Evolutionary conservation across 129 eudicot genomes (phyloP), one percentile per base, ranked within the genome.

Genomic region (Sambucus nigra): DNA sequence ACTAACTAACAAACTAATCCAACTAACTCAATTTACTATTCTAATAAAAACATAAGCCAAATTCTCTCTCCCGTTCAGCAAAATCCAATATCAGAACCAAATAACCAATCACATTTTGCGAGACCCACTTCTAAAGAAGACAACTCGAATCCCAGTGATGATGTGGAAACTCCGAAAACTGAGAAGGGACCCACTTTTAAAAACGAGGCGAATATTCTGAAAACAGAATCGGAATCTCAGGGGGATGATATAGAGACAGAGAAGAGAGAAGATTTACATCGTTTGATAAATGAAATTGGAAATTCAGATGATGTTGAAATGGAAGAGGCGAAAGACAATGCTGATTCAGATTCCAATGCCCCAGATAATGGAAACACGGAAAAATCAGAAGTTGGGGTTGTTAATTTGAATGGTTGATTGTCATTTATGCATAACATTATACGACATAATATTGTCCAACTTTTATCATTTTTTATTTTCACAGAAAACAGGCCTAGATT

Each of bases 391-490:
- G 47, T 55, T 2, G 61, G 56, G 60, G 70, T 75, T 48, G 58
- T 75, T 50, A 62, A 64, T 55, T 57, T 80, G 76, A 77, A 76
- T n/a, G n/a, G n/a, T n/a, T n/a, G n/a, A n/a, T n/a, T n/a, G n/a
- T n/a, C n/a, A n/a, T n/a, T n/a, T n/a, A n/a, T n/a, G n/a, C n/a
- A n/a, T n/a, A n/a, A n/a, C n/a, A n/a, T n/a, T n/a, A n/a, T n/a
- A n/a, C n/a, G n/a, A n/a, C n/a, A n/a, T n/a, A n/a, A n/a, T n/a
- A n/a, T n/a, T n/a, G n/a, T n/a, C n/a, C n/a, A n/a, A n/a, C n/a
- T n/a, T n/a, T n/a, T n/a, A n/a, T n/a, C n/a, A n/a, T n/a, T n/a
- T n/a, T n/a, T n/a, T n/a, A n/a, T n/a, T n/a, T n/a, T n/a, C n/a
- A n/a, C n/a, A n/a, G n/a, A n/a, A n/a, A n/a, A n/a, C n/a, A n/a